A percentile compares a stretch with the other conserved stretches of the same genome.
Conservation (phyloP, 1,139 yeast species). For the Yamadazyma diospyri region DNA sequence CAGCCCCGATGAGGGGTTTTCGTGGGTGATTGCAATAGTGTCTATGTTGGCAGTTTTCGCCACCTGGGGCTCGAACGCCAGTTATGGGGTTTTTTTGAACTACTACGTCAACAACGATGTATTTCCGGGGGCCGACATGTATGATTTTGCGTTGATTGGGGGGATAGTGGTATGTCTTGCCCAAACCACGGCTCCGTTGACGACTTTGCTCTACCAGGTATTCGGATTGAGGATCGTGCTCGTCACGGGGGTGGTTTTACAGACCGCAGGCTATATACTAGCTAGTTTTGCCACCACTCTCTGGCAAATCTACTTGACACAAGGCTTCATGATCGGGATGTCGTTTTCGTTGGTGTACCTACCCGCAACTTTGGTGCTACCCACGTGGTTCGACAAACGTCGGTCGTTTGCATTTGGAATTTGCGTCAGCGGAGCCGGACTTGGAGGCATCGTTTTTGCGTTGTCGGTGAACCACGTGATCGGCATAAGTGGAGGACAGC, state of each 20-base stretch:
- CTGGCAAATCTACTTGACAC: constrained; percentile 67
- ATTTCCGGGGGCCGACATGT: constrained; percentile 55
- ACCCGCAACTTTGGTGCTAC: constrained; percentile 55
- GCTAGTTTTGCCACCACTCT: constrained; percentile 61
- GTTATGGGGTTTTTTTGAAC: constrained; percentile 65
- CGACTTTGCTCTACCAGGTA: constrained; percentile 29
- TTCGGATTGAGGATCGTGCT: constrained; percentile 35
- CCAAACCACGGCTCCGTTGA: constrained; percentile 56
- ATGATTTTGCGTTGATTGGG: constrained; percentile 67
- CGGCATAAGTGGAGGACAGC: constrained; percentile 49
- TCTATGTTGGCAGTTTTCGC: constrained; percentile 46
- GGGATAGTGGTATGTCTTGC: constrained; percentile 61
- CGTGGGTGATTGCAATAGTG: constrained; percentile 64
- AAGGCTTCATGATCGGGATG: constrained; percentile 63
- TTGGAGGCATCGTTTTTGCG: constrained; percentile 61
- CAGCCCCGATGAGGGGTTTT: constrained; percentile 68
- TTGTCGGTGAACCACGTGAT: constrained; percentile 47
- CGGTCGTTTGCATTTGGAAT: constrained; percentile 61
- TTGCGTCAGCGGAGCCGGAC: constrained; percentile 59
- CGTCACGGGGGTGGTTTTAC: constrained; percentile 46
- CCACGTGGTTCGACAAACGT: constrained; percentile 60
- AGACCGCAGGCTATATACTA: constrained; percentile 55
- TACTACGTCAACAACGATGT: constrained; percentile 45
- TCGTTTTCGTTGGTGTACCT: constrained; percentile 59
- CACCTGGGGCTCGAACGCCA: constrained; percentile 76